Evolutionary conservation across 345 rosid genomes (phyloP), one percentile per base, ranked within the genome.

Genomic region (Boechera retrofracta): DNA sequence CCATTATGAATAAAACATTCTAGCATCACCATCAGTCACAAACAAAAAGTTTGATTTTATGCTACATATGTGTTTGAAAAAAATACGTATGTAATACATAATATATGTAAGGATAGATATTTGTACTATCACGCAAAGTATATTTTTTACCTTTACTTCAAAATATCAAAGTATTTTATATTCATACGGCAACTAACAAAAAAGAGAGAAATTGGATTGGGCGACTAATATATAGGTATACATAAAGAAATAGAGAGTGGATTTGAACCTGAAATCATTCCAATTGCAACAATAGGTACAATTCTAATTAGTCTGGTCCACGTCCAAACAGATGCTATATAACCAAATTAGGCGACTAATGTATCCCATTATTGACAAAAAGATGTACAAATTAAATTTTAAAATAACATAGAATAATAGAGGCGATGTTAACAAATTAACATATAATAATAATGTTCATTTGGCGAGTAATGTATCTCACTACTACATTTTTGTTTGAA

Each of bases 301-400:
- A 1, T 35, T 26, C 29, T 49, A 62, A 51, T 39, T 72, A 13
- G 21, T 32, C 31, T 26, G 47, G 66, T 21, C 74, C 65, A 58
- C 28, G 52, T 38, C 65, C 57, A 71, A 21, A 33, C 16, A 32
- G 2, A 71, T 71, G 67, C 32, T 59, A 47, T 21, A 2, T 59
- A 33, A 59, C 75, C 75, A 59, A 48, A 71, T 48, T 71, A 59
- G 32, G 24, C 36, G 28, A 35, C 58, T 33, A 48, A 18, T 57
- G 33, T 31, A 42, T 66, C 5, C 31, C 49, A 45, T 45, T 54
- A 35, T 66, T 18, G 4, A 18, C 11, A 16, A 32, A 18, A 32
- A 6, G 12, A 10, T 45, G 51, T 5, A n/a, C 24, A 48, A 18
- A 5, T 16, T 5, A 32, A 51, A 49, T 49, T 49, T 1, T 0